These are phyloP conservation scores for Trametopsis cervina DNA, from an alignment of 768 basidiomycete species.

Conservation along the genomic window DNA sequence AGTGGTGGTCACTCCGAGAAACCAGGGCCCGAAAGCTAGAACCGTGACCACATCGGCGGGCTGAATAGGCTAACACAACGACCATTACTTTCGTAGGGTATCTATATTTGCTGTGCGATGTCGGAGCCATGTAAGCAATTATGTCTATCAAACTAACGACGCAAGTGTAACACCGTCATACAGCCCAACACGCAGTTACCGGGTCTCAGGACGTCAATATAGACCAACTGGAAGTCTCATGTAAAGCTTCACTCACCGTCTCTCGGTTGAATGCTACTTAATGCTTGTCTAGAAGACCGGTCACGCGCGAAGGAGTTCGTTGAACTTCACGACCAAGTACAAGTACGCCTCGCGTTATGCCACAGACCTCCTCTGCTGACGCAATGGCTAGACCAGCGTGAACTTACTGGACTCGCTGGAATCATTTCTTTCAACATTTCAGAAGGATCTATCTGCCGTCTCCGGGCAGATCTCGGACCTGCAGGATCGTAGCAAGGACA, in stretches of 20 bases:
- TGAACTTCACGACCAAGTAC: constrained; percentile 87
- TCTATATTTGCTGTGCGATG: no score
- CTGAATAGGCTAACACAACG: no score
- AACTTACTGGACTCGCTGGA: constrained; percentile 82
- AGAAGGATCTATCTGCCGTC: constrained; percentile 87
- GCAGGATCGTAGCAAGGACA: constrained; percentile 84
- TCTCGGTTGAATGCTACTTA: background rate
- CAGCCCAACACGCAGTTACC: background rate
- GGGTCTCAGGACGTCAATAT: background rate
- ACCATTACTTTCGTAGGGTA: no score
- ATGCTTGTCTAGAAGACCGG: constrained; percentile 17
- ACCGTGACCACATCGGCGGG: no score
- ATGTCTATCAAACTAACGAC: background rate
- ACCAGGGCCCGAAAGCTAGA: no score
- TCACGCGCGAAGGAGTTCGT: constrained; percentile 56
- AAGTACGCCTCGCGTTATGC: constrained; percentile 44
- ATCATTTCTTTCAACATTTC: constrained; percentile 90
- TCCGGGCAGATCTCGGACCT: constrained; percentile 96
- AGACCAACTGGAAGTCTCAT: background rate
- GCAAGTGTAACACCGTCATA: background rate
- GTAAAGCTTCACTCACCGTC: background rate
- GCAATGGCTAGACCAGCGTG: constrained; percentile 63
- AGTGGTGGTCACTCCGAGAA: no score
- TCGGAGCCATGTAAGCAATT: background rate
- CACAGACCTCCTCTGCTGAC: background rate